A percentile compares a stretch with the other conserved stretches of the same genome.
Conservation (phyloP, 2,329 filamentous ascomycete genomes). For the Hawksworthiomyces lignivorus region DNA sequence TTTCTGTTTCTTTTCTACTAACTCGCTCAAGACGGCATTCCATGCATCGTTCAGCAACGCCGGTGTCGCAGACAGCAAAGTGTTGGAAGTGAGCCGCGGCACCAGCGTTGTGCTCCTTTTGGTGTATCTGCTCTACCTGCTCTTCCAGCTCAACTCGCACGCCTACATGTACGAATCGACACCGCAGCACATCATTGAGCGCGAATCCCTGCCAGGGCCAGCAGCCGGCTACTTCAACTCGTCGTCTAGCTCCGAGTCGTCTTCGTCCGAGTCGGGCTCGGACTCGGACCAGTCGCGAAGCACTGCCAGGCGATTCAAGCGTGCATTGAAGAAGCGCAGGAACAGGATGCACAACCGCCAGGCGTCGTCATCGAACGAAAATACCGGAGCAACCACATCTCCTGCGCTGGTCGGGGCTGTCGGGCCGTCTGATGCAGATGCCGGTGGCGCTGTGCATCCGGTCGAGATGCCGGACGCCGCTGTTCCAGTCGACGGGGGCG, state of each 20-base stretch:
- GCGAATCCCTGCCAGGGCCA: constrained; percentile 60
- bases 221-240: constrained; percentile 56
- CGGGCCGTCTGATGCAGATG: too few species aligned
- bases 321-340: constrained; percentile 50
- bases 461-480: neutral
- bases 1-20: neutral
- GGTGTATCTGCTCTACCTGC: constrained; percentile 65
- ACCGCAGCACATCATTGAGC: constrained; percentile 55
- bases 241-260: constrained; percentile 35
- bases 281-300: constrained; percentile 36
- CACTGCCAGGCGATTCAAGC: constrained; percentile 56
- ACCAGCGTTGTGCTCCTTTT: constrained; percentile 68
- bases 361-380: constrained; percentile 32
- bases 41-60: constrained; percentile 61
- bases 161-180: constrained; percentile 61
- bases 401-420: too few species aligned
- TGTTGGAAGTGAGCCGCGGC: constrained; percentile 67
- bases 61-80: constrained; percentile 48
- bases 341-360: constrained; percentile 47
- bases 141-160: constrained; percentile 70
- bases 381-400: constrained; percentile 17
- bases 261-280: constrained; percentile 34
- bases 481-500: neutral
- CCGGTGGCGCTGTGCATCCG: too few species aligned
- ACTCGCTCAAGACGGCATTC: constrained; percentile 36